A percentile compares a stretch with the other conserved stretches of the same genome.
Conservation (phyloP, 805 yeast genomes). For the Danielia oregonensis region DNA sequence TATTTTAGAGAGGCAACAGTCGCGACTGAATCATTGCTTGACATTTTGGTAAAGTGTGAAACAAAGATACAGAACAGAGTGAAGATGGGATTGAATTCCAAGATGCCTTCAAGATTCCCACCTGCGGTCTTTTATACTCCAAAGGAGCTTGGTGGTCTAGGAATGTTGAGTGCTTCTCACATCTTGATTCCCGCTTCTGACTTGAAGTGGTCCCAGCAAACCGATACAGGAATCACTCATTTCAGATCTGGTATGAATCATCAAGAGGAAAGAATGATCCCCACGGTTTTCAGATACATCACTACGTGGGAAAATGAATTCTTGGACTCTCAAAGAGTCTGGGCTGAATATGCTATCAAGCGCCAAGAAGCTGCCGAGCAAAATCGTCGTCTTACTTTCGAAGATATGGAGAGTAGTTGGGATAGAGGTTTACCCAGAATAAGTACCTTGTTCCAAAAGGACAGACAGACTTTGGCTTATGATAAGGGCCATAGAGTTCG, state of each 20-base stretch:
- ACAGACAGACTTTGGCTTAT: conserved; percentile 88
- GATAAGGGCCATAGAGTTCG: conserved; percentile 92
- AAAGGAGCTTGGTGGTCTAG: conserved; percentile 94
- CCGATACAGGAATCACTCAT: conserved; percentile 91
- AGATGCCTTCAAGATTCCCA: conserved; percentile 98
- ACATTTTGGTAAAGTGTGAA: conserved; percentile 83
- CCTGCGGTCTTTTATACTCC: conserved; percentile 99
- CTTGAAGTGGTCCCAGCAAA: conserved; percentile 84
- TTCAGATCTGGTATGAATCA: conserved; percentile 92
- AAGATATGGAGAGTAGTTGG: conserved; percentile 93
- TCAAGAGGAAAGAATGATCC: conserved; percentile 76
- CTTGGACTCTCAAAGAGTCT: conserved; percentile 88
- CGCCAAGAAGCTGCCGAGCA: conserved; percentile 83
- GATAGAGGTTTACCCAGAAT: conserved; percentile 96
- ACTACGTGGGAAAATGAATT: conserved; percentile 97
- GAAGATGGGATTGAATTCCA: conserved; percentile 90
- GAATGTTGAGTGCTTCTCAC: conserved; percentile 97
- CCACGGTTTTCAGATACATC: conserved; percentile 88
- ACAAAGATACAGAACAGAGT: conserved; percentile 92
- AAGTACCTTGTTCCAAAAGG: conserved; percentile 91
- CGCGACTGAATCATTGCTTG: conserved; percentile 73
- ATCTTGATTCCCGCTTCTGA: conserved; percentile 93
- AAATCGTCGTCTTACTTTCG: conserved; percentile 82
- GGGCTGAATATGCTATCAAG: conserved; percentile 95
- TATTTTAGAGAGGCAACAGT: conserved; percentile 93